phyloP scores from a whole-genome alignment of 305 asterid species.

The Vinca major region DNA sequence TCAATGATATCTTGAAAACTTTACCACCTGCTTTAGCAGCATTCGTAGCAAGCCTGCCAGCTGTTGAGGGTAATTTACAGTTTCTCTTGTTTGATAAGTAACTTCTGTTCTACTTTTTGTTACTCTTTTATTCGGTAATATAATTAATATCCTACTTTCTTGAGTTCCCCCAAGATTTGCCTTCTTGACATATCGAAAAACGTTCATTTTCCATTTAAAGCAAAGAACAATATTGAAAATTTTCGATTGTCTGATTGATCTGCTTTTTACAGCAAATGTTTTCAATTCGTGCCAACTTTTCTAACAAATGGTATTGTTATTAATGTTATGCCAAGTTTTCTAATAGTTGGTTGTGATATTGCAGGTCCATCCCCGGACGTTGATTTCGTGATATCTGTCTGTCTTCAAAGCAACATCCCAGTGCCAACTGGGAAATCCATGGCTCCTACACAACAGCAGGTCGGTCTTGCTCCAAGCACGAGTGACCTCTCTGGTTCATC shows the following conservation, averaged over 20 bases:
- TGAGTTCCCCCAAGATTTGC: not conserved
- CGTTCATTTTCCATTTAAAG: not conserved
- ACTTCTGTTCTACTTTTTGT: not conserved
- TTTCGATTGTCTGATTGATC: not conserved
- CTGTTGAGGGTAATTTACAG: conserved; percentile 54
- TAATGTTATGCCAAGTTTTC: conserved; percentile 5
- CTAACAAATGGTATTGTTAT: not conserved
- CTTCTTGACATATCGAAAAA: not conserved
- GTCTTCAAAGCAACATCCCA: conserved; percentile 75
- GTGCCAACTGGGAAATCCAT: conserved; percentile 34
- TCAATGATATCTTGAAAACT: conserved; percentile 39
- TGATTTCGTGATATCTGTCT: conserved; percentile 75
- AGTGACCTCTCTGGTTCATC: conserved; percentile 55
- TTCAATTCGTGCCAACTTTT: too few species aligned
- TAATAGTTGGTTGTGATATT: conserved; percentile 13
- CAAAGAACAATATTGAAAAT: not conserved
- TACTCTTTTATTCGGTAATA: not conserved
- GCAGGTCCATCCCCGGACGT: conserved; percentile 86
- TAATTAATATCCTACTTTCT: not conserved
- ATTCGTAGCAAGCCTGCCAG: conserved; percentile 56
- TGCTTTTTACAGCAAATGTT: not conserved
- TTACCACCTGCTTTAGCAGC: conserved; percentile 63
- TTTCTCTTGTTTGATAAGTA: not conserved
- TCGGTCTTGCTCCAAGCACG: conserved; percentile 52
- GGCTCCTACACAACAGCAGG: conserved; percentile 29